A percentile compares a stretch with the other conserved stretches of the same genome.
phyloP scores from a whole-genome alignment of 2,329 filamentous ascomycete species.

The Boeremia lycopersici region DNA sequence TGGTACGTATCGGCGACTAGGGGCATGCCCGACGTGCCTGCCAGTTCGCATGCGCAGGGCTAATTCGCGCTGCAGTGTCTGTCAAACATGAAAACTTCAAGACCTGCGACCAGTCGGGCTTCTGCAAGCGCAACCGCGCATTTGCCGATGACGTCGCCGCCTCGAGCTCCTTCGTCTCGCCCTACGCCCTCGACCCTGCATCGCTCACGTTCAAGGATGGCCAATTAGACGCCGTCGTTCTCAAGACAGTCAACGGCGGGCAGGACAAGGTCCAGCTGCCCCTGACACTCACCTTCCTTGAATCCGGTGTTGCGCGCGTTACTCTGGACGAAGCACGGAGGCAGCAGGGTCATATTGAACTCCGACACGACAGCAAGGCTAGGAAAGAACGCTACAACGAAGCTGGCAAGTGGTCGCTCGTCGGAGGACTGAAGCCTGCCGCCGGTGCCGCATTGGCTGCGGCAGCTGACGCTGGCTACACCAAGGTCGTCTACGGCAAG shows the following conservation, averaged over 20 bases:
- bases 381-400: slow-evolving; percentile 96
- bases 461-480: slow-evolving; percentile 70
- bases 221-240: slow-evolving; percentile 76
- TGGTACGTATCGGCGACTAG: slow-evolving; percentile 39
- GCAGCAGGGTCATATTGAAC: slow-evolving; percentile 83
- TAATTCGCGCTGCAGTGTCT: slow-evolving; percentile 59
- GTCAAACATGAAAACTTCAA: slow-evolving; percentile 99
- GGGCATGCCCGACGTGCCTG: too few relatives aligned
- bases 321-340: slow-evolving; percentile 91
- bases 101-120: slow-evolving; percentile 92
- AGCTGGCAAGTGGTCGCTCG: slow-evolving; percentile 81
- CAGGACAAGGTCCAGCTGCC: slow-evolving; percentile 78
- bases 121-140: slow-evolving; percentile 92
- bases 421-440: slow-evolving; percentile 78
- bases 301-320: slow-evolving; percentile 86
- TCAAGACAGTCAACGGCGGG: slow-evolving; percentile 74
- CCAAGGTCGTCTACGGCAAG: slow-evolving; percentile 78
- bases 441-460: slow-evolving; percentile 71
- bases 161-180: slow-evolving; percentile 74
- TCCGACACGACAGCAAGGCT: slow-evolving; percentile 81
- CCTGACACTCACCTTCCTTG: slow-evolving; percentile 83
- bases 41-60: background rate
- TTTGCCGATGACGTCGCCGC: slow-evolving; percentile 79
- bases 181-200: slow-evolving; percentile 76
- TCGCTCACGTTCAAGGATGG: slow-evolving; percentile 80